Percentiles rank a stretch among this genome's conserved stretches.
These are phyloP conservation scores for Hymenochaete sp. DNA, from an alignment of 1,284 basidiomycete genomes.

Conservation along the genomic window DNA sequence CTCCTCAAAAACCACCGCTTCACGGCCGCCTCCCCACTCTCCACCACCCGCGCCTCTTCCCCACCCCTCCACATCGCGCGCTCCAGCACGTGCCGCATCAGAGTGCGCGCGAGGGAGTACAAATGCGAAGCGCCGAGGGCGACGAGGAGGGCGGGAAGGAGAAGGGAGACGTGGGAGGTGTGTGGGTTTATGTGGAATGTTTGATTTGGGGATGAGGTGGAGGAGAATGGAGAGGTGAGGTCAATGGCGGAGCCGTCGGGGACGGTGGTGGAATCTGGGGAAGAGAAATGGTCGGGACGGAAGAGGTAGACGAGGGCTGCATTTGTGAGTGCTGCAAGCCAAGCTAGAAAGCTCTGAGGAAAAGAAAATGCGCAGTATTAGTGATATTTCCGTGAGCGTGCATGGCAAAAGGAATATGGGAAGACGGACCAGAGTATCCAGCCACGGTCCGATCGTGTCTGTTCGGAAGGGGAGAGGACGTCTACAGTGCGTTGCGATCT, in stretches of 20 bases:
- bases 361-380: constrained; percentile 12
- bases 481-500: constrained; percentile 81
- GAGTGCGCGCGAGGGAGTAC: constrained; percentile 57
- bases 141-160: constrained; percentile 63
- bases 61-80: constrained; percentile 67
- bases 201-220: constrained; percentile 25
- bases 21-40: constrained; percentile 49
- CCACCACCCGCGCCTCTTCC: constrained; percentile 49
- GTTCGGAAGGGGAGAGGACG: constrained; percentile 80
- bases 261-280: constrained; percentile 1
- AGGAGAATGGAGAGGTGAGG: constrained; percentile 4
- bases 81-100: constrained; percentile 68
- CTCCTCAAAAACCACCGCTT: constrained; percentile 55
- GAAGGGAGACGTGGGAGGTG: constrained; percentile 33
- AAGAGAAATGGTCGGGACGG: constrained; percentile 29
- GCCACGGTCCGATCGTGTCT: constrained; percentile 92
- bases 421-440: constrained; percentile 60
- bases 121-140: constrained; percentile 75
- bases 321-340: constrained; percentile 81
- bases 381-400: not conserved
- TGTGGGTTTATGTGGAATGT: constrained; percentile 25
- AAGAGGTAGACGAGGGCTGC: constrained; percentile 83
- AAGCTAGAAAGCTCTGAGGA: constrained; percentile 62
- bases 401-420: not conserved
- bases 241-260: constrained; percentile 24